These are phyloP conservation scores for Solanum acaule DNA, from an alignment of 257 asterid species.

Conservation along the genomic window DNA sequence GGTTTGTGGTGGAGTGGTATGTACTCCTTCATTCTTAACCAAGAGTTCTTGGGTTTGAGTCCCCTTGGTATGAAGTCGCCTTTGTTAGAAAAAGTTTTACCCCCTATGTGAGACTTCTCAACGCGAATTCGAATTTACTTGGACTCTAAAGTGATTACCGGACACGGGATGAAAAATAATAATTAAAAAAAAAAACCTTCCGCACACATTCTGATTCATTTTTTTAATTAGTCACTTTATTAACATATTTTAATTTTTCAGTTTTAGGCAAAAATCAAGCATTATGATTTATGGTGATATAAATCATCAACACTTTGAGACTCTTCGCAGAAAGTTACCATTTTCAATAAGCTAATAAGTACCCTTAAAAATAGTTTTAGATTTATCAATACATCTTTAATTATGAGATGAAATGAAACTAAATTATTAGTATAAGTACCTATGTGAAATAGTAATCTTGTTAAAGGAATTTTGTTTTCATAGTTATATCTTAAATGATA, in stretches of 20 bases:
- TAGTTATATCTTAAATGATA: background rate
- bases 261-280: background rate
- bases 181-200: background rate
- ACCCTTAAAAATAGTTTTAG: background rate
- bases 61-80: too few relatives aligned
- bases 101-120: too few relatives aligned
- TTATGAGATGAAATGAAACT: background rate
- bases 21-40: too few relatives aligned
- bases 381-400: background rate
- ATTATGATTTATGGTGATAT: too few relatives aligned
- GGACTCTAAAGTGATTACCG: too few relatives aligned
- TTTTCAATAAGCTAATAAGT: background rate
- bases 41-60: too few relatives aligned
- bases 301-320: too few relatives aligned
- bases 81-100: too few relatives aligned
- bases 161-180: too few relatives aligned
- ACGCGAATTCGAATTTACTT: too few relatives aligned
- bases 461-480: background rate
- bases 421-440: background rate
- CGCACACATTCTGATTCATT: background rate
- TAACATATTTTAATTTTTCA: background rate
- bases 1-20: too few relatives aligned
- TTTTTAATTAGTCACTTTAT: background rate
- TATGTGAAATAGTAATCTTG: background rate
- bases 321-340: too few relatives aligned